Base-by-base conservation (phyloP, 1,284 basidiomycete genomes). In the Tranzscheliella williamsii region DNA sequence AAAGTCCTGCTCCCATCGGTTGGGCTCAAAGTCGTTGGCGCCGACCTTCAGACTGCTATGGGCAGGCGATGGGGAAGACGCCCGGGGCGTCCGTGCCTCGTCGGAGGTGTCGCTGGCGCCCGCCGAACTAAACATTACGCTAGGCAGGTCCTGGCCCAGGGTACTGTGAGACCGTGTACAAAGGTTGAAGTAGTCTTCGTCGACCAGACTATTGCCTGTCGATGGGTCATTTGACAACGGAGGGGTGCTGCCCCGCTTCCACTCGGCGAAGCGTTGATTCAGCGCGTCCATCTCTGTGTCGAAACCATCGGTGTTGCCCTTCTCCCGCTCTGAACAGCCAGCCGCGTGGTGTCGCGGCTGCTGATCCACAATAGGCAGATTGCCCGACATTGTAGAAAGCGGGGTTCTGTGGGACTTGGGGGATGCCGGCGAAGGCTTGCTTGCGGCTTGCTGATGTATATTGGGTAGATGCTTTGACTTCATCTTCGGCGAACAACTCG, bases 221-320 rank as follows among this genome's bases (percentile, higher is more conserved):
- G n/a, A n/a, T n/a, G n/a, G 26, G 26, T 27, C 15, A 15, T 27
- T 8, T 27, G 26, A 8, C 8, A 27, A 27, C 8, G 26, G 8
- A 27, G 26, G 15, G 15, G 26, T 8, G 26, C 8, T 43, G 4
- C 40, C 40, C 21, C 45, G 49, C 21, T 47, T 43, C 51, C 51
- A 55, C 11, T 62, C 39, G n/a, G 46, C 57, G 37, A 61, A 61
- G 5, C 51, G 46, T 23, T 49, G 38, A 24, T 51, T 61, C 50
- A 61, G 57, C 1, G 57, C 48, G 26, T 55, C 58, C 48, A 62
- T 62, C 31, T 62, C 58, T 3, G 51, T 44, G 18, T 63, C 60
- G 27, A 57, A 17, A 16, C 23, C 24, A 12, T 36, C 33, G 21
- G 39, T 36, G 15, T 42, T 36, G 22, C 36, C 40, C 16, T 34